Evolutionary conservation across 805 yeast species (phyloP).

Genomic region (Kodamaea laetipori): DNA sequence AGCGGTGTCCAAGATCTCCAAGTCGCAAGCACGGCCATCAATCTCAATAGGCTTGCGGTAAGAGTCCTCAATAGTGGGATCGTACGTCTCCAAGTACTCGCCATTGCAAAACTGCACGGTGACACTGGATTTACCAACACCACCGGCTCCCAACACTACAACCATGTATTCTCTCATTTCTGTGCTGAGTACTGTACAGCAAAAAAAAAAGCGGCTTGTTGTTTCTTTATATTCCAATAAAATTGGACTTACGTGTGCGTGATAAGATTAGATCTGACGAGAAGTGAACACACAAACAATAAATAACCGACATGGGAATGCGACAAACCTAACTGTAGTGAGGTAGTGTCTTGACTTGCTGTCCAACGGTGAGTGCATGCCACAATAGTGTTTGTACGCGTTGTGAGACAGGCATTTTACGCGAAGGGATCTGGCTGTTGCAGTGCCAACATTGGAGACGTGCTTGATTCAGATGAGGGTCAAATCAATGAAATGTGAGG

Average conservation of each 20-base stretch:
- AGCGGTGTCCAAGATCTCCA: conserved; percentile 69
- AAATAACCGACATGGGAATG: conserved; percentile 6
- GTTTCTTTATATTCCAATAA: conserved; percentile 8
- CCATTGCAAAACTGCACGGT: conserved; percentile 93
- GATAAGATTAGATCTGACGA: conserved; percentile 10
- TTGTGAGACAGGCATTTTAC: no score
- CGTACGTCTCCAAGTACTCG: conserved; percentile 85
- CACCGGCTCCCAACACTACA: conserved; percentile 94
- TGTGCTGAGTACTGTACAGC: conserved; percentile 5
- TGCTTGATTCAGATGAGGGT: no score
- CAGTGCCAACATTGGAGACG: no score
- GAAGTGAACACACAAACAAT: conserved; percentile 4
- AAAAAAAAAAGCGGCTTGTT: conserved; percentile 11
- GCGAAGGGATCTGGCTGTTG: no score
- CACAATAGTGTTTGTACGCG: no score
- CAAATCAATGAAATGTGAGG: no score
- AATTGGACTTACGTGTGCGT: conserved; percentile 2
- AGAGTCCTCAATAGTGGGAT: conserved; percentile 96
- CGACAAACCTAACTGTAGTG: not conserved
- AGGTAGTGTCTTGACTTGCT: not conserved
- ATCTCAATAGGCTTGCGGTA: conserved; percentile 86
- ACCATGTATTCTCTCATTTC: conserved; percentile 68
- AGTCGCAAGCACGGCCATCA: conserved; percentile 82
- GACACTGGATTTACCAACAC: conserved; percentile 93
- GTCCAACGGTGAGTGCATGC: no score